A percentile compares a stretch with the other conserved stretches of the same genome.
These are phyloP conservation scores for Suhomyces choctaworum DNA, from an alignment of 1,139 yeast genomes.

Conservation along the genomic window DNA sequence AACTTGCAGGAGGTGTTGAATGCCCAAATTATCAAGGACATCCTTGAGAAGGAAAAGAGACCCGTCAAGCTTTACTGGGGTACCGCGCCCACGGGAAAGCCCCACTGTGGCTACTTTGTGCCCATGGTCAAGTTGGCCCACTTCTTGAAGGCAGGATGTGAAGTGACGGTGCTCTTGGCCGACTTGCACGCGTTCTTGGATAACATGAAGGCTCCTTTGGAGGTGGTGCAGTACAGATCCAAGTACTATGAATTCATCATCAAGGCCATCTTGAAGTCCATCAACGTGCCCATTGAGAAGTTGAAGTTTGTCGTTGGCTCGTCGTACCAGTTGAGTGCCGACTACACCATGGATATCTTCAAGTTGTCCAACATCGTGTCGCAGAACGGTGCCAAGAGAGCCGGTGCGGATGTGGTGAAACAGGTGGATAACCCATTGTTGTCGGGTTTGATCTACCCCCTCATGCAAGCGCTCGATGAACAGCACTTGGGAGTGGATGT, in stretches of 20 bases:
- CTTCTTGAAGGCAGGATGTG: constrained; percentile 93
- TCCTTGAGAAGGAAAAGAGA: constrained; percentile 76
- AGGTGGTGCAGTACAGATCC: constrained; percentile 85
- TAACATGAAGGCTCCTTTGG: constrained; percentile 97
- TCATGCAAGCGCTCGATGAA: constrained; percentile 98
- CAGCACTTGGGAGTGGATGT: constrained; percentile 86
- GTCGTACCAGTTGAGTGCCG: constrained; percentile 74
- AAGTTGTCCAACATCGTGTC: constrained; percentile 78
- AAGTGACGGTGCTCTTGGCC: constrained; percentile 89
- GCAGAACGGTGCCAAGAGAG: constrained; percentile 96
- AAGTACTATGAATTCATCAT: constrained; percentile 81
- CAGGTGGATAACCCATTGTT: constrained; percentile 93
- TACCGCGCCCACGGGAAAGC: constrained; percentile 86
- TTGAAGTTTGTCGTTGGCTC: constrained; percentile 85
- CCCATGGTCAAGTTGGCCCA: constrained; percentile 97
- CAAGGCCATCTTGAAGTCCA: constrained; percentile 79
- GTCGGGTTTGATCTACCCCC: constrained; percentile 92
- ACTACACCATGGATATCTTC: constrained; percentile 88
- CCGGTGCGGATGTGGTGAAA: constrained; percentile 99
- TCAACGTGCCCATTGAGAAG: constrained; percentile 89
- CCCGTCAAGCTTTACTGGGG: constrained; percentile 95
- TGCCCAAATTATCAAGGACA: constrained; percentile 81
- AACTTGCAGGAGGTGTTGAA: constrained; percentile 91
- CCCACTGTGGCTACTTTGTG: constrained; percentile 98
- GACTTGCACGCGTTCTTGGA: constrained; percentile 96